These are phyloP conservation scores for Senecio squalidus DNA, from an alignment of 140 eudicot species.

Conservation along the genomic window DNA sequence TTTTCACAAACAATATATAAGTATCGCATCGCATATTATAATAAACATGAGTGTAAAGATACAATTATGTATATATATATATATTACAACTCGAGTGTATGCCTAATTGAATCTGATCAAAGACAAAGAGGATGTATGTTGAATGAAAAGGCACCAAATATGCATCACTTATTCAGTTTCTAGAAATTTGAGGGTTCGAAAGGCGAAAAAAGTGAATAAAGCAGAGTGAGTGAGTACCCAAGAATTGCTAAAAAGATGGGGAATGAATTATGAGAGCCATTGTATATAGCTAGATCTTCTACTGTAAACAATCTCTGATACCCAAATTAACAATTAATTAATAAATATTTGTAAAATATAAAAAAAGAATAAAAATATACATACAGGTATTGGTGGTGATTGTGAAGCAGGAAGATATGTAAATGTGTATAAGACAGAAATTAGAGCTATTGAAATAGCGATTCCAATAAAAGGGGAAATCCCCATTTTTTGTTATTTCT, in stretches of 20 bases:
- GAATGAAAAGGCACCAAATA: neutral
- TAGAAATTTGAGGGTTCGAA: neutral
- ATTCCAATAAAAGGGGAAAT: slow-evolving; percentile 53
- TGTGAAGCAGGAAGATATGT: slow-evolving; percentile 16
- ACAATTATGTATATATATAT: neutral
- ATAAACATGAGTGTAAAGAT: neutral
- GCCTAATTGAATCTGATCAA: too few species aligned
- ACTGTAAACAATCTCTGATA: slow-evolving; percentile 57
- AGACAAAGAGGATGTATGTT: too few species aligned
- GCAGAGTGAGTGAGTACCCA: slow-evolving; percentile 52
- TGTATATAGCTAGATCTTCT: slow-evolving; percentile 63
- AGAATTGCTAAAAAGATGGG: slow-evolving; percentile 80
- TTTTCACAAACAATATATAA: neutral
- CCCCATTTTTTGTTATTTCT: slow-evolving; percentile 22
- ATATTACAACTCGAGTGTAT: too few species aligned
- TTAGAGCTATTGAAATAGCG: slow-evolving; percentile 48
- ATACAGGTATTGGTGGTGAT: slow-evolving; percentile 28
- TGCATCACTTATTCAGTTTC: too few species aligned
- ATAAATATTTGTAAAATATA: neutral
- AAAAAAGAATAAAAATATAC: neutral
- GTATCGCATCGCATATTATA: neutral
- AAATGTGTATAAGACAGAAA: slow-evolving; percentile 40
- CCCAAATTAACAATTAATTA: neutral
- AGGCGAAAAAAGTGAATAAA: neutral
- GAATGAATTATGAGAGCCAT: slow-evolving; percentile 60